Percentiles rank a stretch among this genome's conserved stretches.
phyloP scores from a whole-genome alignment of 1,284 basidiomycete genomes.

The Grifola frondosa region DNA sequence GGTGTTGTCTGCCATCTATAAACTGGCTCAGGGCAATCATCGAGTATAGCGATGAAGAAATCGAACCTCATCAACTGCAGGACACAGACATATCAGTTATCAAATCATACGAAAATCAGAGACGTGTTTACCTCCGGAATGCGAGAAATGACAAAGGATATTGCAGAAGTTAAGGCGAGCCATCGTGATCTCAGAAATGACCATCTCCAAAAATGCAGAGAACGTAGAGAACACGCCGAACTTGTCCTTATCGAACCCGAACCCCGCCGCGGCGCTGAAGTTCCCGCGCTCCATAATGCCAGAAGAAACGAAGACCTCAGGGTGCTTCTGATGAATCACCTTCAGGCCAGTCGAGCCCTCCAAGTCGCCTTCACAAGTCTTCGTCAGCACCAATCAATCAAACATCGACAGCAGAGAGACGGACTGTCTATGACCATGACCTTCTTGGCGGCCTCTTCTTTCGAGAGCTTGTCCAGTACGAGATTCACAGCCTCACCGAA shows the following conservation, averaged over 20 bases:
- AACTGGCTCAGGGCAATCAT: conserved; percentile 10
- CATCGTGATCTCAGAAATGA: conserved; percentile 87
- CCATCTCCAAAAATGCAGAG: conserved; percentile 87
- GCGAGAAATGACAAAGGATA: conserved; percentile 83
- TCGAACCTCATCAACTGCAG: conserved; percentile 57
- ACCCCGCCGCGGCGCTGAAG: conserved; percentile 80
- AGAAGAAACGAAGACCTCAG: conserved; percentile 80
- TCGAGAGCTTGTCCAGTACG: conserved; percentile 71
- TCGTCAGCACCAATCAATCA: neutral
- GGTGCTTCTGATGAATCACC: conserved; percentile 83
- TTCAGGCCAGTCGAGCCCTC: conserved; percentile 87
- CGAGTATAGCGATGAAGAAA: neutral
- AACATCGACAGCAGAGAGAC: conserved; percentile 19
- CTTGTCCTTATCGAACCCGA: conserved; percentile 74
- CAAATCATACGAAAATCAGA: no score
- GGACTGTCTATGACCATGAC: conserved; percentile 84
- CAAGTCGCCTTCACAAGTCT: conserved; percentile 54
- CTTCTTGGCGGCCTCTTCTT: conserved; percentile 75
- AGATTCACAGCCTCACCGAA: conserved; percentile 82
- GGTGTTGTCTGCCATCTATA: conserved; percentile 80
- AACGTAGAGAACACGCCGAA: conserved; percentile 86
- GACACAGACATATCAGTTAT: no score
- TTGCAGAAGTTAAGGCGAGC: conserved; percentile 84
- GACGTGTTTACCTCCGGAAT: conserved; percentile 84
- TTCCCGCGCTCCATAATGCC: conserved; percentile 51